Evolutionary conservation across 2,329 filamentous ascomycete species (phyloP).

Genomic region (Aureobasidium pullulans): DNA sequence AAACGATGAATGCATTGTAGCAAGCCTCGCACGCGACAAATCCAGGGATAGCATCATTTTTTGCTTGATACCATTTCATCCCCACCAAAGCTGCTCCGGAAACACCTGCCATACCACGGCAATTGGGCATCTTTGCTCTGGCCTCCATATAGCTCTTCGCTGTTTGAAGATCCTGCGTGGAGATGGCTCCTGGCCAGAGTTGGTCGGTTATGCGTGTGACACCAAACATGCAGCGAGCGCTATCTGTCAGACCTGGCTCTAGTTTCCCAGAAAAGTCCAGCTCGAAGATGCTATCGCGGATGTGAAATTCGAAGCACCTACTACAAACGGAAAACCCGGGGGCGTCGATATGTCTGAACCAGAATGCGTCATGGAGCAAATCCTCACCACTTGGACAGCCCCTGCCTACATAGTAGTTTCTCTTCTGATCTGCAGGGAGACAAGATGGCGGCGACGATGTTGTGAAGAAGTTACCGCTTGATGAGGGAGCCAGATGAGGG

Average conservation of each 20-base stretch:
- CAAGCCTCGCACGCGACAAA: not conserved
- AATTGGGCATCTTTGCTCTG: not conserved
- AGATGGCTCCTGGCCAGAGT: not conserved
- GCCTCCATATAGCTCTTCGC: not conserved
- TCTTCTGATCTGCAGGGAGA: not conserved
- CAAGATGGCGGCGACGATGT: not conserved
- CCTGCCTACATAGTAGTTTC: not conserved
- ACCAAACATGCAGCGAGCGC: not conserved
- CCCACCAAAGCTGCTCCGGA: not conserved
- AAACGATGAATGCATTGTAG: not conserved
- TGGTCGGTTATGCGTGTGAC: not conserved
- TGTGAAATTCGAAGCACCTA: not conserved
- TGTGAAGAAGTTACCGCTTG: not conserved
- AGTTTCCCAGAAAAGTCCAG: not conserved
- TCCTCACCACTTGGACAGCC: not conserved
- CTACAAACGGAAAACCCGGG: not conserved
- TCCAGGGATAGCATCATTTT: not conserved
- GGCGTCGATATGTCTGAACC: not conserved
- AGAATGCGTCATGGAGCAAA: not conserved
- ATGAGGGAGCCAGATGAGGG: not conserved
- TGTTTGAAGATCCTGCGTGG: not conserved
- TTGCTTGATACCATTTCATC: not conserved
- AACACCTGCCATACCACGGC: not conserved
- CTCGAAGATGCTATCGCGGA: not conserved
- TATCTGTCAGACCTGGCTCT: not conserved